Base-by-base conservation (phyloP, 352 stramenopile species). In the Blastocystis sp. region DNA sequence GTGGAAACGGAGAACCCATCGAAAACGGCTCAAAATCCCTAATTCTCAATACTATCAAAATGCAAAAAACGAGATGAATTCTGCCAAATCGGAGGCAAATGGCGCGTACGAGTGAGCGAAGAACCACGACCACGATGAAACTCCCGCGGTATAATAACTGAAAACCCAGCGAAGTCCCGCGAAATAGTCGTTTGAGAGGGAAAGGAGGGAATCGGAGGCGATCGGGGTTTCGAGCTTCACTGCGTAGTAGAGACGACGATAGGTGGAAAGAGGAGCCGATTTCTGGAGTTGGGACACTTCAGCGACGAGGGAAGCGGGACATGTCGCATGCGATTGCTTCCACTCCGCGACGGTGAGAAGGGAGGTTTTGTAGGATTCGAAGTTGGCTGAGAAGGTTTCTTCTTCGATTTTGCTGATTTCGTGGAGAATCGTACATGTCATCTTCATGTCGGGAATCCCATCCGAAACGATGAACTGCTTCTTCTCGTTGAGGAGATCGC, bases 121-220 rank as follows among this genome's bases (percentile, higher is more conserved):
- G 87, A 96, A 98, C 96, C 96, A 99, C 34, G 93, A 93, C 96
- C 96, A 99, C 4, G 93, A 97, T 69, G 91, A 91, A 77, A 93
- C 94, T 0, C 95, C 96, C 53, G 90, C 87, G 89, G 98, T 99
- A 88, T 99, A 99, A 88, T 99, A 99, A 79, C 93, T 93, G 92
- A 99, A 97, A 14, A 99, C 95, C 96, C 96, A 99, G 89, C 94
- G 97, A 32, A 99, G 89, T n/a, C 96, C 96, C 89, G 97, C 91
- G 44, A 99, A 94, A 89, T 98, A 99, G 4, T 78, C 65, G 7
- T 14, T 16, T 9, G 32, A 78, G 9, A 57, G 24, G 9, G 44
- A 21, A 44, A 48, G 34, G 36, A 69, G 32, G 3, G 61, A 72
- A 6, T 7, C 34, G 9, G 21, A 42, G 1, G 34, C 42, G 4